Percentiles rank a stretch among this genome's conserved stretches.
Evolutionary conservation across 2,329 filamentous ascomycete species (phyloP).

Genomic region (Aspergillus hiratsukae): DNA sequence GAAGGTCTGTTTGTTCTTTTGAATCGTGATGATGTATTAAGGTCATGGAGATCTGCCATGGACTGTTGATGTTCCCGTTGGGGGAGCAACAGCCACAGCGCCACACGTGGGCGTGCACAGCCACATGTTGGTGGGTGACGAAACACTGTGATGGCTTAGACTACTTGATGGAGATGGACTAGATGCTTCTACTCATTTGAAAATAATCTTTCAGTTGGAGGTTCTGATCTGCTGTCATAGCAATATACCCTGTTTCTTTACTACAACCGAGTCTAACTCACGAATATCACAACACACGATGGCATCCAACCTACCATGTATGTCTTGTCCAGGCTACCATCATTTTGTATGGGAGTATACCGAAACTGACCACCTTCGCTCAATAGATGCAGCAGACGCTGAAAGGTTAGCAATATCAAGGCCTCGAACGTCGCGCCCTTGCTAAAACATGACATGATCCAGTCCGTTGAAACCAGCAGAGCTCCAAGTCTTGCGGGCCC

Average conservation of each 20-base stretch:
- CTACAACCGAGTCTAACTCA: background rate
- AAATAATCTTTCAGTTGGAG: background rate
- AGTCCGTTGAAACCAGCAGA: constrained; percentile 88
- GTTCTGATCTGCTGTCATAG: background rate
- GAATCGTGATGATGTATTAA: background rate
- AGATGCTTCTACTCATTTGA: background rate
- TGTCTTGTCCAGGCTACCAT: constrained; percentile 16
- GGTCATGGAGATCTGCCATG: background rate
- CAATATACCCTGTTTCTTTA: background rate
- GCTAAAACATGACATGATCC: constrained; percentile 11
- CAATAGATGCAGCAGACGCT: constrained; percentile 88
- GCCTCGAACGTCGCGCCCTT: background rate
- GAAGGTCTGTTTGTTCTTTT: background rate
- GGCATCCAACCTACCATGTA: constrained; percentile 49
- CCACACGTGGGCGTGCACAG: constrained; percentile 21
- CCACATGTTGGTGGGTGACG: constrained; percentile 32
- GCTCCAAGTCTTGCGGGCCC: constrained; percentile 83
- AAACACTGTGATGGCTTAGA: background rate
- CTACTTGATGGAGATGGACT: background rate
- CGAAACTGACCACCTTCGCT: constrained; percentile 9
- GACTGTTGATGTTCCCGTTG: constrained; percentile 27
- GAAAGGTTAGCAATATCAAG: constrained; percentile 64
- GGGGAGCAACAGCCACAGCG: constrained; percentile 37
- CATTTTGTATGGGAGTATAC: background rate
- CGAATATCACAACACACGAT: constrained; percentile 21